Base-by-base conservation (phyloP, 768 basidiomycete genomes). In the Leccinum fibrillosum region DNA sequence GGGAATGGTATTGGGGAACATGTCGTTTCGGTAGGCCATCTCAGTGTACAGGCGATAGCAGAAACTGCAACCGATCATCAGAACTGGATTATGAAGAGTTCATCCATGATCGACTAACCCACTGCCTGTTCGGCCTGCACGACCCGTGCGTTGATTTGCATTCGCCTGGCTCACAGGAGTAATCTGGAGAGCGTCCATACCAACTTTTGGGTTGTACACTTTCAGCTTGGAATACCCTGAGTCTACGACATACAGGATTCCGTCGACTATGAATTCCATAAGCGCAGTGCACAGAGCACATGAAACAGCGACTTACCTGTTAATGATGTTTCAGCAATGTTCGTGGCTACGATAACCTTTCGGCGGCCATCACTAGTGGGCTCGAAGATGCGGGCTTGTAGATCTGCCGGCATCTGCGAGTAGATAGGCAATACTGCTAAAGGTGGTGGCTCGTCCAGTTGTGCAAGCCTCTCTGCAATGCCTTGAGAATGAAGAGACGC, bases 81-180 rank as follows among this genome's bases (percentile, higher is more conserved):
- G 55, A 53, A 55, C 10, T 8, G 34, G 13, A 23, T 44, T 37
- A 17, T 13, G 13, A 21, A 42, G 15, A 13, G 49, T 21, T 10
- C 5, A 34, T 32, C 45, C 13, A 21, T 52, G 49, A 50, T 52
- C 2, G 0, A 78, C 87, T 69, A 63, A 94, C 93, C 97, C 97
- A 61, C 84, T 91, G 8, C 97, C 97, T 0, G 97, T 99, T 60
- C 97, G 85, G 13, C 97, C 97, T 47, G 97, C 97, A 66, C 97
- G 89, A 57, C 97, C 97, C 9, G 92, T 94, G 17, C 97, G 81
- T 73, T 98, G 97, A 66, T 89, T 94, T 56, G 94, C 94, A 74
- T 99, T 99, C 15, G 97, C 97, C 69, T 98, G 96, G 74, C 94
- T 96, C 77, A 99, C 94, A 2, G 97, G 97, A 5, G 97, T 99